Base-by-base conservation (phyloP, 306 rosid species). In the Psophocarpus tetragonolobus region DNA sequence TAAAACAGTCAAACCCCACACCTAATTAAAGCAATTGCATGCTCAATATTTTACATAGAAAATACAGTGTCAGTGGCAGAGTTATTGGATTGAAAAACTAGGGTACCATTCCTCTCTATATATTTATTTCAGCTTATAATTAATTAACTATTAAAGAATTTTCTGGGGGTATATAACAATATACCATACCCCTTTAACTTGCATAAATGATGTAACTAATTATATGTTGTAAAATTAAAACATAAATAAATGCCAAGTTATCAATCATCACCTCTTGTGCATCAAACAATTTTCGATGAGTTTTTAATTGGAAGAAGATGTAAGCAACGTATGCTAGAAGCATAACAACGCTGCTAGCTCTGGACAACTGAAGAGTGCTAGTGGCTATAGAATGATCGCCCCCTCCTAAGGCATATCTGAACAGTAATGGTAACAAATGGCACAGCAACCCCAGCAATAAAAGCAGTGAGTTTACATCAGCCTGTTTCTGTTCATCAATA, bases 271-370 rank as follows among this genome's bases (percentile, higher is more conserved):
- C 94, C 93, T 80, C 95, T 30, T 81, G 86, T 3, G 97, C 83
- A 51, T 92, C 97, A 57, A 90, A 92, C 64, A 92, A 23, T 78
- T 84, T 80, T n/a, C 96, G 86, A 56, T 94, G 98, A 27, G 98
- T 94, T 89, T 89, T 92, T 51, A 94, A 72, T 64, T 94, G 98
- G 89, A 94, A 94, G 83, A 92, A 73, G 62, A 94, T 76, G 68
- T 90, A 94, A 9, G 93, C 90, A 70, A 84, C 39, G 68, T 94
- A 94, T 10, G 95, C 98, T 0, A 88, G 27, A 65, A 94, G 93
- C 98, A 94, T 92, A 4, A 92, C 83, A 68, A 92, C 30, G 66
- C 98, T 89, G 86, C 97, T 84, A 56, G 95, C 97, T 86, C 98
- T 87, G 61, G 98, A 94, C 77, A 95, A 71, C 13, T 86, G 90